Evolutionary conservation across 2,329 filamentous ascomycete species (phyloP).

Genomic region (Xylariaceae sp.): DNA sequence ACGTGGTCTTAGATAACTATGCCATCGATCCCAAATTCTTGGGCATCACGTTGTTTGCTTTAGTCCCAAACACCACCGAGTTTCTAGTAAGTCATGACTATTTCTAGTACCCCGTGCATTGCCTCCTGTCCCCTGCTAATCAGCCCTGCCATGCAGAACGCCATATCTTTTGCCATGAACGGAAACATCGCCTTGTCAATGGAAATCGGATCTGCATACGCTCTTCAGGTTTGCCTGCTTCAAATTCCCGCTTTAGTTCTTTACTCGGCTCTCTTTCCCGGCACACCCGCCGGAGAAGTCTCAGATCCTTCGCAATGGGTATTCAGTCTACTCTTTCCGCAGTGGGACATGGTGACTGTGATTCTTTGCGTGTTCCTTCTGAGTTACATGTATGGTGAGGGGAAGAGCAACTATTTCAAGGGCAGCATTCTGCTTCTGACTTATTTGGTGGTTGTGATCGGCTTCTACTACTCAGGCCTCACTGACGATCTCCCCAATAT

Average conservation of each 20-base stretch:
- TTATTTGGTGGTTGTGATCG: slow-evolving; percentile 86
- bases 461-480: slow-evolving; percentile 78
- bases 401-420: slow-evolving; percentile 99
- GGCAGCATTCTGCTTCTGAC: slow-evolving; percentile 90
- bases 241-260: slow-evolving; percentile 91
- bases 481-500: slow-evolving; percentile 41
- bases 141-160: slow-evolving; percentile 57
- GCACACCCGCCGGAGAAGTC: slow-evolving; percentile 35
- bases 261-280: slow-evolving; percentile 74
- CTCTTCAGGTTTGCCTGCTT: slow-evolving; percentile 88
- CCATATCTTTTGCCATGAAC: slow-evolving; percentile 99
- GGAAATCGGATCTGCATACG: slow-evolving; percentile 98
- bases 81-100: slow-evolving; percentile 65
- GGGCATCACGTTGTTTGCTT: slow-evolving; percentile 90
- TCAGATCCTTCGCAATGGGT: slow-evolving; percentile 54
- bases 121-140: slow-evolving; percentile 13
- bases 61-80: slow-evolving; percentile 97
- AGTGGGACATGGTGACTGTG: slow-evolving; percentile 98
- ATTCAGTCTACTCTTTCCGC: slow-evolving; percentile 88
- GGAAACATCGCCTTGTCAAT: slow-evolving; percentile 97
- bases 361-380: slow-evolving; percentile 94
- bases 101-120: slow-evolving; percentile 4
- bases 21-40: slow-evolving; percentile 96
- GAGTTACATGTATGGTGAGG: slow-evolving; percentile 96
- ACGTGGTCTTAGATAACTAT: slow-evolving; percentile 87